phyloP scores from a whole-genome alignment of 768 basidiomycete genomes.

The Russula ochroleuca region DNA sequence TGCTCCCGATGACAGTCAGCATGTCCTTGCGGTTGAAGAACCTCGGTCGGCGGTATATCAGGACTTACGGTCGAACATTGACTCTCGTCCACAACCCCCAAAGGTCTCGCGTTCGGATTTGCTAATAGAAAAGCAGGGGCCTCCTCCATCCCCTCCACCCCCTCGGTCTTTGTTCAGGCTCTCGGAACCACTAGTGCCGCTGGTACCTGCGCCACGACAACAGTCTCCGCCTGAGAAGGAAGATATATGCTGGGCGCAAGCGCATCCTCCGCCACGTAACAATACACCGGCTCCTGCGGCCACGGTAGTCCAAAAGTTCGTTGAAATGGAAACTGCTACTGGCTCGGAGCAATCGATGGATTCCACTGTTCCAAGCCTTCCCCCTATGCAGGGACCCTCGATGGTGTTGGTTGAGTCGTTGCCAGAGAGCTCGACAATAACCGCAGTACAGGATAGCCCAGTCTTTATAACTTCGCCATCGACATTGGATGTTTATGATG shows the following conservation, averaged over 20 bases:
- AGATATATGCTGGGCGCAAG: not conserved
- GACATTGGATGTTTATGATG: not conserved
- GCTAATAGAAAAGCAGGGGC: not conserved
- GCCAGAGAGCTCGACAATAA: conserved; percentile 2
- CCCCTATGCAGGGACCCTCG: not conserved
- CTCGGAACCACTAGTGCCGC: not conserved
- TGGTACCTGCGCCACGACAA: not conserved
- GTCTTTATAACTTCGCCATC: not conserved
- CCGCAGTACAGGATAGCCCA: not conserved
- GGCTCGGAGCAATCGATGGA: not conserved
- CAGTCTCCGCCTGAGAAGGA: not conserved
- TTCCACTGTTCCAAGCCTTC: not conserved
- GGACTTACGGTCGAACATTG: not conserved
- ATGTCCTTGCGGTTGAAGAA: not conserved
- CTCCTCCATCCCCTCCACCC: not conserved
- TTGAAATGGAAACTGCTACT: not conserved
- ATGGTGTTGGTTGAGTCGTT: not conserved
- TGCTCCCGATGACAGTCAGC: not conserved
- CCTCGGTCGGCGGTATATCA: not conserved
- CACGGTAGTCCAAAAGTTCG: not conserved
- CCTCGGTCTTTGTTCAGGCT: not conserved
- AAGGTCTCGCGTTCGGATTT: conserved; percentile 4
- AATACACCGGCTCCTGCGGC: not conserved
- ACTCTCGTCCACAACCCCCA: not conserved
- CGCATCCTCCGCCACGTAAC: conserved; percentile 1